Evolutionary conservation across 1,284 basidiomycete genomes (phyloP), one percentile per base, ranked within the genome.

Genomic region (Psilocybe mexicana): DNA sequence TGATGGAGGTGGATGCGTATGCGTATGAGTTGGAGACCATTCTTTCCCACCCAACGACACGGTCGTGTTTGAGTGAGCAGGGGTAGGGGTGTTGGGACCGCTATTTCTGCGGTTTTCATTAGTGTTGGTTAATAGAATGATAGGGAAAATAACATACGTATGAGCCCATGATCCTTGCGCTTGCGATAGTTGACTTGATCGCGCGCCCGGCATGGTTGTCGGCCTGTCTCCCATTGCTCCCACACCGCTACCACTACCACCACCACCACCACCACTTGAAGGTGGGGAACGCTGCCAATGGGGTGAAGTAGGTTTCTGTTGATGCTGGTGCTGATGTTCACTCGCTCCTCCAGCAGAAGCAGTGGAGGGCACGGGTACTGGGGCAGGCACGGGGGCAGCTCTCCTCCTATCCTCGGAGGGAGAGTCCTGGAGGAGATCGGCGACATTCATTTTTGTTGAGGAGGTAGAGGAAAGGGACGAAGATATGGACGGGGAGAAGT

Each of bases 371-470:
- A 45, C 14, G 14, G 51, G 6, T 25, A 38, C 50, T 46, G 47
- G 26, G 42, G 46, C 1, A 33, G 30, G 30, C 30, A 12, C 38
- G 14, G 35, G 7, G 33, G 50, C 12, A 10, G 55, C 42, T 24
- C 63, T 55, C 24, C 59, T 53, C 18, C 64, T 50, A 23, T 71
- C 76, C 66, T 79, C 85, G 0, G 86, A 87, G 44, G 88, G 88
- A 0, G 87, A 84, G 70, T 87, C 86, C 66, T 87, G 85, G 35
- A 90, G 75, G 57, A 90, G 81, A 63, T 78, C 82, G 43, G 84
- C 84, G 64, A 90, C 85, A 74, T 90, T 88, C 88, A 90, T 90
- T 44, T 54, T 58, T 55, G 63, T 43, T 51, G 3, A 18, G 8
- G 23, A 51, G 35, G 28, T 11, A 30, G 45, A 24, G 23, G 26